phyloP scores from a whole-genome alignment of 768 basidiomycete species.

The Agaricus bisporus region DNA sequence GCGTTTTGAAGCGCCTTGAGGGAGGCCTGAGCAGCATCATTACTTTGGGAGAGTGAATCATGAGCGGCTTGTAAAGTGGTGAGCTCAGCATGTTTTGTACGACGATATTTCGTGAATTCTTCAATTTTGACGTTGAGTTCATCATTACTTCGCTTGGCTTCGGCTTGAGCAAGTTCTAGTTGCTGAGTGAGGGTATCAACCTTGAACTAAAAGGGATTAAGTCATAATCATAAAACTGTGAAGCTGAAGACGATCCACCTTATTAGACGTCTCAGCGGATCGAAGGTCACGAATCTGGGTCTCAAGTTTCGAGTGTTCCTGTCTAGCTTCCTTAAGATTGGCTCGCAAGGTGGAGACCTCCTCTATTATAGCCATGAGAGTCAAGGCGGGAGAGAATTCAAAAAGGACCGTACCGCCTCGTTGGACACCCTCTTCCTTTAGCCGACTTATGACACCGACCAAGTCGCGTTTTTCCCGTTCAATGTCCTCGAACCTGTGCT shows the following conservation, averaged over 20 bases:
- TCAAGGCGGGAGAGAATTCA: neutral
- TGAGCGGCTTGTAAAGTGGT: conserved; percentile 69
- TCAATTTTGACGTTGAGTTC: conserved; percentile 73
- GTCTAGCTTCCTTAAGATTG: conserved; percentile 68
- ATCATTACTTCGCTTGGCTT: conserved; percentile 62
- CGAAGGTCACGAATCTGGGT: conserved; percentile 65
- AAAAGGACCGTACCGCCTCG: conserved; percentile 58
- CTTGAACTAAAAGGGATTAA: conserved; percentile 57
- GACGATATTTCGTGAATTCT: conserved; percentile 79
- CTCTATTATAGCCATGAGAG: conserved; percentile 35
- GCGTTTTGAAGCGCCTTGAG: conserved; percentile 71
- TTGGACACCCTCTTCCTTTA: conserved; percentile 70
- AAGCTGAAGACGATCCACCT: conserved; percentile 35
- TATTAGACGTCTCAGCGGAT: conserved; percentile 71
- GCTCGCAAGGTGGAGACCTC: conserved; percentile 64
- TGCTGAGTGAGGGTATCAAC: conserved; percentile 80
- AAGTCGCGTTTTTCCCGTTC: conserved; percentile 92
- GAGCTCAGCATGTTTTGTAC: conserved; percentile 74
- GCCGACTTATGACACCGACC: conserved; percentile 72
- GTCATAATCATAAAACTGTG: neutral
- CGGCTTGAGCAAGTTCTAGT: conserved; percentile 67
- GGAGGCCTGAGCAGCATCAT: conserved; percentile 58
- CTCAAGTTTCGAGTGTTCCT: conserved; percentile 65
- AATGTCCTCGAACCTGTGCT: conserved; percentile 59
- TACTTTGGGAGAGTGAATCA: conserved; percentile 65